Base-by-base conservation (phyloP, 441 rosid species). In the Pelargonium australe region DNA sequence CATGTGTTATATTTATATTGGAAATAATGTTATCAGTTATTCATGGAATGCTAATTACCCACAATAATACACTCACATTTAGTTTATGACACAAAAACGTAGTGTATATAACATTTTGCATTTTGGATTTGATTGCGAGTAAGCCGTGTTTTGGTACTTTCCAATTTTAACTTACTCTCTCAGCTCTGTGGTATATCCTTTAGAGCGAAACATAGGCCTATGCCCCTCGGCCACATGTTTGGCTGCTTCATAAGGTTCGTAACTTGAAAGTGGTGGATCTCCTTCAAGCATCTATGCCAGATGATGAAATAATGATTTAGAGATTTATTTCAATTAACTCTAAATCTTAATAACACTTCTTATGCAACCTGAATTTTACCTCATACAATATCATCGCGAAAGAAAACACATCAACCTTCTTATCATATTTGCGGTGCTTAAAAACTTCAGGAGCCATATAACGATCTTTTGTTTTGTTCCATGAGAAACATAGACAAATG, bases 401-500 rank as follows among this genome's bases (percentile, higher is more conserved):
- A 23, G 97, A 95, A 85, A 90, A 95, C 76, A 95, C 99, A 71
- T 95, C 99, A 65, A 95, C 99, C 82, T 91, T 95, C 86, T 95
- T 95, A 81, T 95, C 99, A 16, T 91, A 95, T 86, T 78, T 92
- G 76, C 96, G 84, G 78, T 95, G 97, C 85, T 72, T 95, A 88
- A 95, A 95, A 70, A 95, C 97, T 82, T 95, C 99, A 61, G 99
- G 99, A 82, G 99, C 99, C 99, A 95, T 95, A 72, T 95, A 95
- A 13, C 99, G 96, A 68, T 95, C 99, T 95, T 80, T 78, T 74
- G 70, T 82, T 76, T 76, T 70, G 60, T 57, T n/a, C 67, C 43
- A 74, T 71, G 34, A 63, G 19, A 58, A 71, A 10, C 23, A n/a
- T 25, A 64, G 9, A 7, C n/a, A 62, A 57, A 1, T 19, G 31